Conservation (phyloP, 2,329 filamentous ascomycete genomes). For the Penicillium sp. region DNA sequence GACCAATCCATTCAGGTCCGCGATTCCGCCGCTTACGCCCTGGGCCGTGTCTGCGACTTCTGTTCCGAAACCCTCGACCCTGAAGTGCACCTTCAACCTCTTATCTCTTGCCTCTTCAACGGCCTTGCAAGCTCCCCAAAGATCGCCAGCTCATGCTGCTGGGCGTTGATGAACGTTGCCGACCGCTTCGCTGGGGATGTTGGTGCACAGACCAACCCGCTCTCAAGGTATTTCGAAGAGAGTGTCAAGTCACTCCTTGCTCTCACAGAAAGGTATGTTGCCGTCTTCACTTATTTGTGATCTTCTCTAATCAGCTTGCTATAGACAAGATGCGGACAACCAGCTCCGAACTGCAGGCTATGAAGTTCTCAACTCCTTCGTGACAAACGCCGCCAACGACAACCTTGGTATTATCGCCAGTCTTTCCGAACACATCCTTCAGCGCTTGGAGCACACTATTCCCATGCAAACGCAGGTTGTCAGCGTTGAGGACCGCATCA, state of each 20-base stretch:
- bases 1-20: conserved; percentile 88
- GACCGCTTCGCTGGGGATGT: conserved; percentile 91
- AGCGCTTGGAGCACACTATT: conserved; percentile 88
- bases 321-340: conserved; percentile 74
- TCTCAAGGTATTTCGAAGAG: conserved; percentile 91
- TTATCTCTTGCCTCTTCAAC: conserved; percentile 87
- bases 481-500: conserved; percentile 94
- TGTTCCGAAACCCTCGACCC: conserved; percentile 92
- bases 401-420: conserved; percentile 79
- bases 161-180: conserved; percentile 97
- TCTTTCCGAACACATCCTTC: conserved; percentile 85
- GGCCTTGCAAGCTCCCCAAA: conserved; percentile 89
- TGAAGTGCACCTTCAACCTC: conserved; percentile 75
- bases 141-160: conserved; percentile 98
- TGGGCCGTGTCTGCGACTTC: conserved; percentile 93
- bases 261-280: conserved; percentile 73
- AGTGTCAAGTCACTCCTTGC: conserved; percentile 84
- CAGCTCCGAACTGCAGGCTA: conserved; percentile 93
- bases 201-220: conserved; percentile 76
- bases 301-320: conserved; percentile 19
- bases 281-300: not conserved
- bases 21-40: conserved; percentile 93
- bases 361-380: conserved; percentile 94
- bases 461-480: conserved; percentile 91
- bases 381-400: conserved; percentile 86